Percentiles rank a stretch among this genome's conserved stretches.
Conservation (phyloP, 2,329 filamentous ascomycete genomes). For the Zarea fungicola region DNA sequence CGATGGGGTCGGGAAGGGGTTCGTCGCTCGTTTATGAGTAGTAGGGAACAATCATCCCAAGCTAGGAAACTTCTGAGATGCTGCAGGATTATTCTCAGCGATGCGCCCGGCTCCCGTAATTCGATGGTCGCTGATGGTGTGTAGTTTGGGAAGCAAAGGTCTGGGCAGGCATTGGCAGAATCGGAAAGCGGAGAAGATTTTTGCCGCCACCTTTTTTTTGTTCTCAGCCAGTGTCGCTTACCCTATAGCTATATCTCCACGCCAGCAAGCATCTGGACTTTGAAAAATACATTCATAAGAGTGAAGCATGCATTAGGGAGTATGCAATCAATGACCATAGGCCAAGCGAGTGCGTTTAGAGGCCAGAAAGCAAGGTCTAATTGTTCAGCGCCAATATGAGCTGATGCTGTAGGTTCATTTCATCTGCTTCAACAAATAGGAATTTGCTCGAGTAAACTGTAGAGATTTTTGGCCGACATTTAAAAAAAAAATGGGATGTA, state of each 20-base stretch:
- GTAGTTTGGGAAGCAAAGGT: constrained; percentile 8
- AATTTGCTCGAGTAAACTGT: too few species aligned
- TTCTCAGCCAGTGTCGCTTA: not conserved
- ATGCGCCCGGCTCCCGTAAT: constrained; percentile 9
- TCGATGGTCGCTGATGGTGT: constrained; percentile 8
- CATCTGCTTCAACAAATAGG: too few species aligned
- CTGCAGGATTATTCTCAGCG: constrained; percentile 6
- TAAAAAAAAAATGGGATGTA: too few species aligned
- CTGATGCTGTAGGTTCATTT: too few species aligned
- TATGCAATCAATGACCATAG: too few species aligned
- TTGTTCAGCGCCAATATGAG: too few species aligned
- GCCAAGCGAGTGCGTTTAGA: too few species aligned
- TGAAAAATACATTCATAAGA: too few species aligned
- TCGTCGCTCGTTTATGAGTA: constrained; percentile 3
- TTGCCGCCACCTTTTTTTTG: constrained; percentile 1
- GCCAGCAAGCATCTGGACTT: constrained; percentile 14
- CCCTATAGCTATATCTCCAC: too few species aligned
- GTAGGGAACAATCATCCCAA: not conserved
- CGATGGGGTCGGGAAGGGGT: not conserved
- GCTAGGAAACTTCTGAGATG: not conserved
- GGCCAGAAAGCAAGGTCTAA: too few species aligned
- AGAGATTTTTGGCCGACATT: too few species aligned
- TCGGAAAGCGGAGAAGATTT: constrained; percentile 12
- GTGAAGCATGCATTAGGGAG: too few species aligned
- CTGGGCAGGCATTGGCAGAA: constrained; percentile 7